A percentile compares a stretch with the other conserved stretches of the same genome.
Evolutionary conservation across 2,329 filamentous ascomycete species (phyloP).

Genomic region (Pyrenochaeta sp.): DNA sequence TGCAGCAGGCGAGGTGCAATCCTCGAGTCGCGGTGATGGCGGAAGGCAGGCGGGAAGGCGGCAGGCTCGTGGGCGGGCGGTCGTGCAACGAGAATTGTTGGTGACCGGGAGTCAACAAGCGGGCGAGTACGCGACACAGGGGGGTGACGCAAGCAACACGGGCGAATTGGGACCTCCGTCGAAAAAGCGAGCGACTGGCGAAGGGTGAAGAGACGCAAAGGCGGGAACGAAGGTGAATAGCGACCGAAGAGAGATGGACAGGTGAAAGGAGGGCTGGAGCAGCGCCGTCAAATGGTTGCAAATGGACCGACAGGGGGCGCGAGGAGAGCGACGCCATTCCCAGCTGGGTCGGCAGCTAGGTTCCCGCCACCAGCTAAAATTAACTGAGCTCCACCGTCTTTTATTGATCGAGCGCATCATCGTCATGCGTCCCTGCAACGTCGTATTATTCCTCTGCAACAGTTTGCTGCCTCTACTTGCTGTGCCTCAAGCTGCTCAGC

Average conservation of each 20-base stretch:
- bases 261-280: constrained; percentile 19
- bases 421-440: too few relatives aligned
- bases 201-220: constrained; percentile 25
- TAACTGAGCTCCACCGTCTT: too few relatives aligned
- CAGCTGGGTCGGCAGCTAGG: too few relatives aligned
- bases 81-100: constrained; percentile 31
- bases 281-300: not conserved
- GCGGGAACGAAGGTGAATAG: constrained; percentile 5
- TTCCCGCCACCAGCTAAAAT: too few relatives aligned
- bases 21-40: constrained; percentile 9
- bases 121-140: constrained; percentile 21
- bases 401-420: too few relatives aligned
- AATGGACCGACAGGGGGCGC: constrained; percentile 3
- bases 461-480: too few relatives aligned
- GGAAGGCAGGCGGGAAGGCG: constrained; percentile 21
- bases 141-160: constrained; percentile 22
- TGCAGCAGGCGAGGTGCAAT: constrained; percentile 9
- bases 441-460: too few relatives aligned
- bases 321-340: too few relatives aligned
- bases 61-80: constrained; percentile 24
- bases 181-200: constrained; percentile 48
- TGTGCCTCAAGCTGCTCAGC: too few relatives aligned
- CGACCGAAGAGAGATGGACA: constrained; percentile 18
- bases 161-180: constrained; percentile 19
- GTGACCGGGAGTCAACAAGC: constrained; percentile 36